Evolutionary conservation across 2,329 filamentous ascomycete species (phyloP), one percentile per base, ranked within the genome.

Genomic region (Colletotrichum acutatum): DNA sequence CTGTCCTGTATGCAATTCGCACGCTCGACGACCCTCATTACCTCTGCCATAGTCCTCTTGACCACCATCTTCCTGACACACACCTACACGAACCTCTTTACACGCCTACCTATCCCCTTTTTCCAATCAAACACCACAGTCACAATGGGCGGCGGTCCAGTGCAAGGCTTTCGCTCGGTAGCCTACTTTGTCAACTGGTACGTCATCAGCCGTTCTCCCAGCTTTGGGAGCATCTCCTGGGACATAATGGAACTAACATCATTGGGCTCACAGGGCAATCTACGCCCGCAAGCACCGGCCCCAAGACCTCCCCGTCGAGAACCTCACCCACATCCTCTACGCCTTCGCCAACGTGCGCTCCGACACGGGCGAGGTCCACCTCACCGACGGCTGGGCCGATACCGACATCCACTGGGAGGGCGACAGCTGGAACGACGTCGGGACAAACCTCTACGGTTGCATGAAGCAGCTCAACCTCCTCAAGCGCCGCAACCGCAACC

Each of bases 291-390:
- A 96, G 78, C 93, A 97, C 80, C 89, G 91, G n/a, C 95, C 95
- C 0, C 93, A 97, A 79, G 91, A 97, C 79, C 88, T 98, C 6
- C 94, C 94, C 0, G 91, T 88, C 4, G 90, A 95, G 67, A 93
- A 94, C 68, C 89, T 98, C 54, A 98, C 95, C 0, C 96, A 98
- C 79, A 84, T 98, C 5, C 90, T 98, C 19, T 98, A 98, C 76
- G 87, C 95, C 19, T 98, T 98, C 83, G 96, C 94, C 79, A 97
- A 98, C 80, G 90, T 98, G 71, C 89, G 90, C 4, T 87, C 91
- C 3, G 94, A 96, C 3, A 90, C 89, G 37, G 96, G 96, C 62
- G 94, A 97, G 82, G 95, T 97, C 32, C 78, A 88, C 77, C 81
- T 92, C 74, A 92, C 90, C 8, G 90, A 92, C 78, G 77, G 83